A percentile compares a stretch with the other conserved stretches of the same genome.
Evolutionary conservation across 1,284 basidiomycete species (phyloP).

Genomic region (Naganishia cerealis): DNA sequence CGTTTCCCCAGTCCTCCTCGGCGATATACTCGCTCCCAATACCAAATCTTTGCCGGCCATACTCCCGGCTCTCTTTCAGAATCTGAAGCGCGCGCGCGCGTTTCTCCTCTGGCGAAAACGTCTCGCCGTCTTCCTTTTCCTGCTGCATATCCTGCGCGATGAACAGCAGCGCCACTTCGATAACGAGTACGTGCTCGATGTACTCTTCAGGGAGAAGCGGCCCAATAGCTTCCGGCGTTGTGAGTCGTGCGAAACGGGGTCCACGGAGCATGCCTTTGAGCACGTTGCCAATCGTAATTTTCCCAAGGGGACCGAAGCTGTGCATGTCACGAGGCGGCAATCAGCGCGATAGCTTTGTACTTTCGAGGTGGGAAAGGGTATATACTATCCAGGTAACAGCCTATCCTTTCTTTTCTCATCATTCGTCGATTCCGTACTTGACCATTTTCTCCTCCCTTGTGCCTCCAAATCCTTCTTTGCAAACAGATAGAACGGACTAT

Average conservation of each 20-base stretch:
- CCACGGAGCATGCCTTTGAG: slow-evolving; percentile 18
- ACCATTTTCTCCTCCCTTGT: slow-evolving; percentile 39
- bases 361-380: background rate
- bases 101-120: slow-evolving; percentile 27
- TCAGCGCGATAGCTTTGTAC: background rate
- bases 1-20: slow-evolving; percentile 14
- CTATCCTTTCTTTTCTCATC: slow-evolving; percentile 33
- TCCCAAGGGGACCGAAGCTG: slow-evolving; percentile 49
- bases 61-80: slow-evolving; percentile 41
- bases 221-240: slow-evolving; percentile 22
- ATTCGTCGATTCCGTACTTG: slow-evolving; percentile 23
- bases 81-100: slow-evolving; percentile 35
- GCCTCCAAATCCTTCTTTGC: slow-evolving; percentile 34
- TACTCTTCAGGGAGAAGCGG: slow-evolving; percentile 44
- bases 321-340: background rate
- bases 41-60: slow-evolving; percentile 42
- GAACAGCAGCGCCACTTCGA: slow-evolving; percentile 46
- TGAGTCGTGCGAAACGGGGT: background rate
- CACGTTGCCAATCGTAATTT: slow-evolving; percentile 38
- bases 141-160: slow-evolving; percentile 45
- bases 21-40: slow-evolving; percentile 31
- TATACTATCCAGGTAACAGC: slow-evolving; percentile 48
- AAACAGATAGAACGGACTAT: slow-evolving; percentile 37
- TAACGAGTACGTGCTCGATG: slow-evolving; percentile 46
- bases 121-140: slow-evolving; percentile 10